Evolutionary conservation across 768 basidiomycete species (phyloP).

Genomic region (Tylopilus vinaceipallidus): DNA sequence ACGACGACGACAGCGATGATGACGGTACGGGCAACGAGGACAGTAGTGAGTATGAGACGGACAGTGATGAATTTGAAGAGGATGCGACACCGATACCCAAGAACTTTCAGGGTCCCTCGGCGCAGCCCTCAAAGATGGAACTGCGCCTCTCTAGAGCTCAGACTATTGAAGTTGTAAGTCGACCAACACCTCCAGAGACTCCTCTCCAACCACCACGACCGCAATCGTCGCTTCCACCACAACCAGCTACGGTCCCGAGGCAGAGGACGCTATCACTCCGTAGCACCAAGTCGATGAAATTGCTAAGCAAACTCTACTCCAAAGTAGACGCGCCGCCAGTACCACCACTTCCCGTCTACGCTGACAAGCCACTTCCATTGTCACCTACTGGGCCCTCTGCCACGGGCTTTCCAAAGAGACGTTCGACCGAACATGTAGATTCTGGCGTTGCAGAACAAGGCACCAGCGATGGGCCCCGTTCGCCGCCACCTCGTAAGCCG

Average conservation of each 20-base stretch:
- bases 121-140: conserved; percentile 1
- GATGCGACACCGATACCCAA: conserved; percentile 10
- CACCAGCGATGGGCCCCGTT: background rate
- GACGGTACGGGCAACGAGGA: conserved; percentile 41
- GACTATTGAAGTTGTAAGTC: conserved; percentile 1
- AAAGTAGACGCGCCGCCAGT: conserved; percentile 40
- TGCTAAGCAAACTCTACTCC: conserved; percentile 18
- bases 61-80: conserved; percentile 14
- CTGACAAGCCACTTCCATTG: conserved; percentile 45
- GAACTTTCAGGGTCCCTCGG: background rate
- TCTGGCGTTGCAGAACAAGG: background rate
- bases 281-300: conserved; percentile 46
- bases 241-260: conserved; percentile 3
- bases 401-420: conserved; percentile 12
- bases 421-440: conserved; percentile 15
- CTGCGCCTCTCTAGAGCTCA: background rate
- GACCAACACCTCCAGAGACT: background rate
- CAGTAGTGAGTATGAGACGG: conserved; percentile 37
- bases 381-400: conserved; percentile 21
- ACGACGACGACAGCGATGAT: conserved; percentile 40
- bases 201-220: background rate
- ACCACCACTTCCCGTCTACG: conserved; percentile 34
- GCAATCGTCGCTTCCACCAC: conserved; percentile 6
- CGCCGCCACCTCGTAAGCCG: conserved; percentile 28
- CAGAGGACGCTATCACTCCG: conserved; percentile 46